Base-by-base conservation (phyloP, 495 filamentous ascomycete genomes). In the Xylaria venustula region DNA sequence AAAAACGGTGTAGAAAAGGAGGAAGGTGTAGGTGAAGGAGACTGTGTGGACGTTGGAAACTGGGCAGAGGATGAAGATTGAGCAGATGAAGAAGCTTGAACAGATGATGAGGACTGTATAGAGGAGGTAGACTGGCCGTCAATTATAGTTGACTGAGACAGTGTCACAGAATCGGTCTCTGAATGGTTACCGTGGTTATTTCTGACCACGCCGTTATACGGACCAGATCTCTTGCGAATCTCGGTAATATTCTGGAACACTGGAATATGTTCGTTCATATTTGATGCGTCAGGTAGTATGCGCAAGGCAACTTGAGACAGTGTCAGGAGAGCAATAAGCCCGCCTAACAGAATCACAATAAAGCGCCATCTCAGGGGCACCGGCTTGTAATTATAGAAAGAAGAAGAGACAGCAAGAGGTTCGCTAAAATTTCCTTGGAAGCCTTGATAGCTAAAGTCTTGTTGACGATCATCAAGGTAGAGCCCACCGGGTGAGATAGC, bases 301-400 rank as follows among this genome's bases (percentile, higher is more conserved):
- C 63, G 64, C 47, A 68, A 62, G 1, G 64, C 56, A 26, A 71
- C 26, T 53, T 63, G 63, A 42, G 64, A 62, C 20, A 71, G 25
- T 3, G 25, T 49, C 20, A 65, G 30, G 14, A 69, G 48, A 17
- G 54, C n/a, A 20, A 47, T 53, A n/a, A 71, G 50, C 14, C 22
- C 32, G 3, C 58, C 53, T 14, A 65, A 54, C 6, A 69, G 23
- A 19, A 37, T 14, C 14, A 59, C 14, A 23, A 71, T 56, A 25
- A 67, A 54, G 3, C 9, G 32, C 56, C 44, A 41, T 55, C 54
- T 56, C 28, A 71, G 48, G 5, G 54, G 53, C 19, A 40, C 48
- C 12, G 68, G 68, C 26, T 63, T 67, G 48, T 66, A 71, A 25
- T 71, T 61, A 54, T 42, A 60, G 9, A 6, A 9, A 4, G 36